Evolutionary conservation across 805 yeast genomes (phyloP), one percentile per base, ranked within the genome.

Genomic region (Yarrowia sp.): DNA sequence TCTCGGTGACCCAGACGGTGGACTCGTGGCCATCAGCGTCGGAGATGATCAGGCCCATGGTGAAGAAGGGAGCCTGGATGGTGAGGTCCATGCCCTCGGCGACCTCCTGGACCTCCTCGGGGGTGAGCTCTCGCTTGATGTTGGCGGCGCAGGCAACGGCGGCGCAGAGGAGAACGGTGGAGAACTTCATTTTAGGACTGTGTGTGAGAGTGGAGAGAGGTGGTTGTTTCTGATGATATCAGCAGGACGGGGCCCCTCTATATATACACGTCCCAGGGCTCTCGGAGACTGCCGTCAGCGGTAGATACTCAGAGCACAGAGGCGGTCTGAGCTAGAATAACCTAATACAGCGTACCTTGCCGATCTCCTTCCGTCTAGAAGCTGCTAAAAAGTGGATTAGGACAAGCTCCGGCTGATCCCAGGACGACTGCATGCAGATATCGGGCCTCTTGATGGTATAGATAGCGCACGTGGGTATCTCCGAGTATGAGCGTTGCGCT

Each of bases 311-410:
- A 7, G 29, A 27, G 29, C 29, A 9, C 29, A 27, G 29, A 27
- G 29, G 8, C 29, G 9, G 41, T 9, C 25, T 22, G 19, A 39
- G 46, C 19, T 21, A 12, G 36, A 29, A 29, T 32, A 46, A 46
- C 38, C 55, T 47, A 31, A 27, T 47, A 47, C 55, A 47, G 55
- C 55, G 55, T 47, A 47, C 55, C 55, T 47, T 47, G 55, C 27
- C 55, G 55, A 47, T 47, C 55, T 8, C 24, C 16, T 13, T 27
- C 38, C 55, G 55, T 47, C 55, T 47, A 47, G 55, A 47, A 47
- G 55, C 38, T 14, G 36, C 25, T 29, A 29, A 41, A 22, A 22
- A 13, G 33, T 27, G 51, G 10, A 16, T 44, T 42, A 42, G 47
- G 47, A 24, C 14, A 13, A 38, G 41, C 41, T 36, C 25, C 25